Percentiles rank a stretch among this genome's conserved stretches.
phyloP scores from a whole-genome alignment of 768 basidiomycete species.

The Rhodocollybia butyracea region DNA sequence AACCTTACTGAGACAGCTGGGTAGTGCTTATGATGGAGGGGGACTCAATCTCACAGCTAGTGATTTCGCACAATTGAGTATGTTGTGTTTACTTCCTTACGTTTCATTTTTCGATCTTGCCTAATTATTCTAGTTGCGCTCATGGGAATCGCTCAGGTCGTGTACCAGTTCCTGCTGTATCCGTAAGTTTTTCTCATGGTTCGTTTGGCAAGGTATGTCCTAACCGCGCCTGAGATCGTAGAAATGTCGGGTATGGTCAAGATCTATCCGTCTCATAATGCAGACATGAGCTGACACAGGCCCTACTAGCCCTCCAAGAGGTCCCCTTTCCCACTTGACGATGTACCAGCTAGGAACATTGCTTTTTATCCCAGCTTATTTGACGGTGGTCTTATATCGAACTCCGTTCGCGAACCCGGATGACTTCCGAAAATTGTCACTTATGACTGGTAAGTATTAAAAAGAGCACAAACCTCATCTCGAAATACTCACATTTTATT shows the following conservation, averaged over 20 bases:
- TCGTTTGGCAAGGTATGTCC: background rate
- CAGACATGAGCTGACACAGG: too few relatives aligned
- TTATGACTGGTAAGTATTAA: slow-evolving; percentile 69
- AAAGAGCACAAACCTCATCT: slow-evolving; percentile 6
- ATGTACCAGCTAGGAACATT: slow-evolving; percentile 92
- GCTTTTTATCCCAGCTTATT: slow-evolving; percentile 87
- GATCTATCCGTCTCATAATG: slow-evolving; percentile 35
- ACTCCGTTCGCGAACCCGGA: slow-evolving; percentile 61
- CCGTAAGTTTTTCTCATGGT: slow-evolving; percentile 52
- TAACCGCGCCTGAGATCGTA: background rate
- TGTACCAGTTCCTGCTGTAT: slow-evolving; percentile 88
- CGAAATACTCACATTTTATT: slow-evolving; percentile 5
- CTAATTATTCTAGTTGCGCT: background rate
- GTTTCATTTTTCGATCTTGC: background rate
- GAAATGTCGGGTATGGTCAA: slow-evolving; percentile 46
- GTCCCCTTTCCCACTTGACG: slow-evolving; percentile 77
- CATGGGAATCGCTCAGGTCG: slow-evolving; percentile 45
- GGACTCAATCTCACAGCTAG: slow-evolving; percentile 89
- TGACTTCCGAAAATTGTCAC: slow-evolving; percentile 68
- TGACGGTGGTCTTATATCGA: slow-evolving; percentile 73
- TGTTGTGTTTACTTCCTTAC: slow-evolving; percentile 15
- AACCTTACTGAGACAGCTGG: slow-evolving; percentile 11
- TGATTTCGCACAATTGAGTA: slow-evolving; percentile 89
- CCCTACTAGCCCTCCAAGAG: slow-evolving; percentile 58
- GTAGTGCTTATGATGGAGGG: slow-evolving; percentile 74